Base-by-base conservation (phyloP, 2,329 filamentous ascomycete genomes). In the Aureobasidium subglaciale region DNA sequence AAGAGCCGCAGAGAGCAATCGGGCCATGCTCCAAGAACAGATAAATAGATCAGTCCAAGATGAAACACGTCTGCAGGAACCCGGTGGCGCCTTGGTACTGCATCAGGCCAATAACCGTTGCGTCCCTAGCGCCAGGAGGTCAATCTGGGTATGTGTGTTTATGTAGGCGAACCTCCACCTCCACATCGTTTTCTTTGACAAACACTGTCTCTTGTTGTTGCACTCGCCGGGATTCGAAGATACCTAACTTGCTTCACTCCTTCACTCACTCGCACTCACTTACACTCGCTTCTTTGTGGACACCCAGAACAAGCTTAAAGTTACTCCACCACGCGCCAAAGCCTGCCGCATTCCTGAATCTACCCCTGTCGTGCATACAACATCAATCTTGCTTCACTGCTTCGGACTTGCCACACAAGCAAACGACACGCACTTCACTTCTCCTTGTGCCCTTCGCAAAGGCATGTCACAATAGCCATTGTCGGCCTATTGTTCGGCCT, bases 41-140 rank as follows among this genome's bases (percentile, higher is more conserved):
- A n/a, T n/a, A n/a, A n/a, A n/a, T n/a, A n/a, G n/a, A n/a, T n/a
- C n/a, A n/a, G n/a, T n/a, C n/a, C n/a, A n/a, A n/a, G n/a, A 32
- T 52, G 48, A 52, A 52, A 52, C 48, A 52, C 25, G 48, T 52
- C 35, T 30, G 35, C 48, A 52, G 48, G 48, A 52, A 50, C 46
- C n/a, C n/a, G 29, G 48, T 38, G 46, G 48, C n/a, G n/a, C n/a
- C 48, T 52, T 52, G 48, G 48, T 50, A 34, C 48, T 35, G 43
- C n/a, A 54, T 42, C 37, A 35, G 20, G 46, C 48, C 48, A 54
- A 54, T 42, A 54, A 35, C 29, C 50, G 50, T 54, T 54, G 27
- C 27, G 38, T 38, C 38, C 37, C 48, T 52, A 54, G 50, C 35
- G 27, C 50, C 25, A 43, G 49, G 49, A 41, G 49, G 35, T 37